These are phyloP conservation scores for Gentiana macrophylla DNA, from an alignment of 257 asterid genomes.

Conservation along the genomic window DNA sequence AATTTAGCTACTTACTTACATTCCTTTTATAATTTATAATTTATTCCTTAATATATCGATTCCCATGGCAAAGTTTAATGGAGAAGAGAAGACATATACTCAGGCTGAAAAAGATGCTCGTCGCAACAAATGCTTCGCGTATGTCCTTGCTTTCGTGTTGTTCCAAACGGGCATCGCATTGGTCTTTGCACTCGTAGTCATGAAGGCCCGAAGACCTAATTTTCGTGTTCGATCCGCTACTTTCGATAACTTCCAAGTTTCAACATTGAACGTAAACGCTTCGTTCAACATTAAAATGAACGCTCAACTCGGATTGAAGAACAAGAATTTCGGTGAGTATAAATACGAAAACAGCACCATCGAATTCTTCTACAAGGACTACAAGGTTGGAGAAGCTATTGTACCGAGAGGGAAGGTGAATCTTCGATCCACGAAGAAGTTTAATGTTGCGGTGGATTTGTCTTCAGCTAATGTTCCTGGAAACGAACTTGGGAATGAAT, in stretches of 20 bases:
- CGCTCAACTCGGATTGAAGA: slow-evolving; percentile 19
- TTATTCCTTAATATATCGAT: too few species aligned
- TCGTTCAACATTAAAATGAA: slow-evolving; percentile 1
- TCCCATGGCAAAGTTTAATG: too few species aligned
- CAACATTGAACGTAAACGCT: slow-evolving; percentile 6
- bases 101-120: too few species aligned
- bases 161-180: slow-evolving; percentile 11
- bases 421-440: slow-evolving; percentile 8
- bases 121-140: slow-evolving; percentile 18
- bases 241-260: neutral
- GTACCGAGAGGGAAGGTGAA: too few species aligned
- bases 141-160: slow-evolving; percentile 12
- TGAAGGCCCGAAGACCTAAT: slow-evolving; percentile 11
- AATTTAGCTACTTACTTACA: too few species aligned
- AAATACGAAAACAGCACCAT: too few species aligned
- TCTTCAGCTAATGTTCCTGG: slow-evolving; percentile 6
- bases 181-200: slow-evolving; percentile 17
- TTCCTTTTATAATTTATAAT: too few species aligned
- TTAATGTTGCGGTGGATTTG: neutral
- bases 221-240: slow-evolving; percentile 15
- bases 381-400: too few species aligned
- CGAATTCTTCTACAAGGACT: too few species aligned
- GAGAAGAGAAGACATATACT: too few species aligned
- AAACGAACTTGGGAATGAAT: slow-evolving; percentile 10
- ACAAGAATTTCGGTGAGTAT: slow-evolving; percentile 32